A percentile compares a stretch with the other conserved stretches of the same genome.
These are phyloP conservation scores for Polyplosphaeria fusca DNA, from an alignment of 495 filamentous ascomycete genomes.

Conservation along the genomic window DNA sequence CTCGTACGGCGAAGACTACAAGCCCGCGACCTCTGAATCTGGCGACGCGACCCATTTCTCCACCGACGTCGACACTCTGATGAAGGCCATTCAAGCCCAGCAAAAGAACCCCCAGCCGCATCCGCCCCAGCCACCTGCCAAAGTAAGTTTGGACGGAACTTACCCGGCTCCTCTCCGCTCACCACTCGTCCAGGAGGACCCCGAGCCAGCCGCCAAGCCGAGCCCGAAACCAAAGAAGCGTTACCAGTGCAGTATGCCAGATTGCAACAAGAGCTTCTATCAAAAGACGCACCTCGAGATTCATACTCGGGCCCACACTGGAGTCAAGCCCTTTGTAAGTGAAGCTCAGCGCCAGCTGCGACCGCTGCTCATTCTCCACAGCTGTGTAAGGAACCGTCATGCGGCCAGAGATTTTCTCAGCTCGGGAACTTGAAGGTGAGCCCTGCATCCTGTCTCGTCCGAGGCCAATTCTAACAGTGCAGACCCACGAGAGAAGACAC, in stretches of 20 bases:
- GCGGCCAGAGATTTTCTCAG: slow-evolving; percentile 80
- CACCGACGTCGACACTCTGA: slow-evolving; percentile 83
- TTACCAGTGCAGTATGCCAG: slow-evolving; percentile 71
- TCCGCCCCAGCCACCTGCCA: slow-evolving; percentile 34
- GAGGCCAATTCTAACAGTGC: slow-evolving; percentile 7
- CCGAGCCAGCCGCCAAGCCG: slow-evolving; percentile 18
- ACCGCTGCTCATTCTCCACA: slow-evolving; percentile 34
- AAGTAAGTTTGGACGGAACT: neutral
- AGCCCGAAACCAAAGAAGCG: slow-evolving; percentile 52
- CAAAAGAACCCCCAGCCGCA: slow-evolving; percentile 40
- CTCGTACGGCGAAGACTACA: slow-evolving; percentile 13
- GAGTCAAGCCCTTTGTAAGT: slow-evolving; percentile 86
- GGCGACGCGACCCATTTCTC: slow-evolving; percentile 53
- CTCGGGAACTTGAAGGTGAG: slow-evolving; percentile 80
- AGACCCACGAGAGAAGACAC: slow-evolving; percentile 84
- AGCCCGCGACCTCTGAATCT: slow-evolving; percentile 4
- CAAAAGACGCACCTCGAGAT: slow-evolving; percentile 96
- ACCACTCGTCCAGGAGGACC: neutral
- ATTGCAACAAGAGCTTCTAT: slow-evolving; percentile 77
- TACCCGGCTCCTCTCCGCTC: neutral
- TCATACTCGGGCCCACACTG: slow-evolving; percentile 84
- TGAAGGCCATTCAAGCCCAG: slow-evolving; percentile 86
- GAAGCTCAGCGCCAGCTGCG: neutral
- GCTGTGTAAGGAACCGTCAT: slow-evolving; percentile 71
- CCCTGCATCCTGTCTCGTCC: slow-evolving; percentile 30